Evolutionary conservation across 148 eudicot genomes (phyloP), one percentile per base, ranked within the genome.

Genomic region (Mesembryanthemum crystallinum): DNA sequence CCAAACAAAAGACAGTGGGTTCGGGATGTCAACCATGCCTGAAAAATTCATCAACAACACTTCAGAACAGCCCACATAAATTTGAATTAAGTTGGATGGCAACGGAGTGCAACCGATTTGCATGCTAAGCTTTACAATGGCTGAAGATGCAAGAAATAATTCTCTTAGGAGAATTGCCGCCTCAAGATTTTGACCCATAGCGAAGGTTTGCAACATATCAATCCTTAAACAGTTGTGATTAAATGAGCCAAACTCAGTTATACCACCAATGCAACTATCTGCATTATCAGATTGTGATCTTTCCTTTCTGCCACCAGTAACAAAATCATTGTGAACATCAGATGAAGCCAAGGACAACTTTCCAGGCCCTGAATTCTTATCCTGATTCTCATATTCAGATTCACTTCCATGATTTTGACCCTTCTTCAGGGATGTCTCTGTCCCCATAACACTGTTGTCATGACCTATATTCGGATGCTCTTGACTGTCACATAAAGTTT

Each of bases 111-210:
- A 71, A 20, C 83, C 87, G 78, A 83, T 83, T 69, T 80, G 88
- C 80, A 82, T 71, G 80, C 84, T 87, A 75, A 95, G 67, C 85
- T 83, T 89, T 64, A 92, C 59, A 77, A 91, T 85, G 69, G 89
- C 94, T 59, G 97, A 86, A 80, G 89, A 81, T 67, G 94, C 87
- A 84, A 82, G 39, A 79, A 90, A 88, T 37, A 95, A 75, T 79
- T 88, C 92, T 84, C 90, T 78, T 67, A 95, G 85, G 59, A 88
- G 82, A 78, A 81, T 80, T 25, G 92, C 89, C n/a, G 87, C 88
- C 76, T 92, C 92, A 18, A 82, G 85, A 83, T 89, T 90, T 79
- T 89, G 84, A 69, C 91, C 90, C 45, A 78, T 77, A 21, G 89
- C 75, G 80, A 89, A 78, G 62, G 88, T 83, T 69, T 75, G 77